Evolutionary conservation across 129 eudicot species (phyloP).

Genomic region (Mikania micrantha): DNA sequence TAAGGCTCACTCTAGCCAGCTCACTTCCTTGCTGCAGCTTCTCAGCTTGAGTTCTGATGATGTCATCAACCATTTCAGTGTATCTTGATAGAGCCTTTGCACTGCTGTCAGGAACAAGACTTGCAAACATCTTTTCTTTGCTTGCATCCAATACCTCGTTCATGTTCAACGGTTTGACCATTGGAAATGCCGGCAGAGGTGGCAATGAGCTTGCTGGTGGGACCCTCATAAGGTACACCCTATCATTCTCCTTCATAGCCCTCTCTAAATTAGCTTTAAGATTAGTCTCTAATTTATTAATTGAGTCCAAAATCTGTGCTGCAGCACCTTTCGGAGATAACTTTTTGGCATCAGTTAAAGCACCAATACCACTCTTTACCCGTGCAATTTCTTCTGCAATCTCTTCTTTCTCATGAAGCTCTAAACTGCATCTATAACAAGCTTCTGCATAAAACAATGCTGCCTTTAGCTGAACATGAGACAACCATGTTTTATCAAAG

Average conservation of each 20-base stretch:
- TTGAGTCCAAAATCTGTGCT: conserved; percentile 79
- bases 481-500: conserved; percentile 81
- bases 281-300: conserved; percentile 57
- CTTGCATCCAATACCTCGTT: conserved; percentile 84
- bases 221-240: conserved; percentile 96
- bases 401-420: conserved; percentile 95
- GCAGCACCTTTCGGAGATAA: conserved; percentile 84
- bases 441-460: conserved; percentile 87
- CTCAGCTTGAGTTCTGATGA: conserved; percentile 96
- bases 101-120: conserved; percentile 94
- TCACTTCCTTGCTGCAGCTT: conserved; percentile 95
- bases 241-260: conserved; percentile 91
- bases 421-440: conserved; percentile 87
- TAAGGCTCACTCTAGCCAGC: conserved; percentile 88
- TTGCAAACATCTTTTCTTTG: conserved; percentile 80
- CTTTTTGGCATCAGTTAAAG: conserved; percentile 67
- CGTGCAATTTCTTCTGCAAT: conserved; percentile 93
- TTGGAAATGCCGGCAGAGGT: conserved; percentile 77
- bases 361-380: conserved; percentile 68
- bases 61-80: conserved; percentile 95
- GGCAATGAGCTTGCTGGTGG: conserved; percentile 75
- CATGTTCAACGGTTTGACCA: conserved; percentile 91
- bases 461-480: conserved; percentile 93
- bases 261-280: conserved; percentile 69
- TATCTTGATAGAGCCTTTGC: conserved; percentile 93